Conservation (phyloP, 805 yeast species). For the Zygotorulaspora danielsina region DNA sequence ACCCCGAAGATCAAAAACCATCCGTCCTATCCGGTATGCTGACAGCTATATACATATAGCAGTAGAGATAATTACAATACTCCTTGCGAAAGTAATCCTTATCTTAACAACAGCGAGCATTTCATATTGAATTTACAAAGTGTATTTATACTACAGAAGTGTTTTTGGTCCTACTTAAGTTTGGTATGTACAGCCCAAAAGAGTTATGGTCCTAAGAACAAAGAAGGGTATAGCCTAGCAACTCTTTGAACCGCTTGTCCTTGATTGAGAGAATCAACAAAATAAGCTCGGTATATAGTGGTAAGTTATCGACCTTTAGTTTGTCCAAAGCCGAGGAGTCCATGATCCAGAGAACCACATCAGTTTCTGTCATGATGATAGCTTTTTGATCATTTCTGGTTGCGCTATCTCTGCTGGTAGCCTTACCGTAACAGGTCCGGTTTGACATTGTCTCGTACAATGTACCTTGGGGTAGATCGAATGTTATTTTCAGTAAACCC, state of each 20-base stretch:
- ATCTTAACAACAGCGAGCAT: too few relatives aligned
- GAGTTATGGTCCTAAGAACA: constrained; percentile 49
- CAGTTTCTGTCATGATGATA: constrained; percentile 52
- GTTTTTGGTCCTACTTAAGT: too few relatives aligned
- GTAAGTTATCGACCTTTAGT: constrained; percentile 47
- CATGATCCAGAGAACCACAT: constrained; percentile 66
- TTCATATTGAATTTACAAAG: too few relatives aligned
- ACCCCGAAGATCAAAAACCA: neutral
- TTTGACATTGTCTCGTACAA: constrained; percentile 48
- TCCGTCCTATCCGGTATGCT: neutral
- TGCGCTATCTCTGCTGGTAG: constrained; percentile 34
- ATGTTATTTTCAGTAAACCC: constrained; percentile 51
- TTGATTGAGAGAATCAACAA: constrained; percentile 57
- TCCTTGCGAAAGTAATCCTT: too few relatives aligned
- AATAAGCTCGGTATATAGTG: constrained; percentile 59
- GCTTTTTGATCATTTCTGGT: constrained; percentile 42
- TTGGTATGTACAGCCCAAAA: too few relatives aligned
- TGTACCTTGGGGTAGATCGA: constrained; percentile 42
- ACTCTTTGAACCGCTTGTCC: constrained; percentile 66
- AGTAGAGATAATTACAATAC: too few relatives aligned
- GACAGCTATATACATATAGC: too few relatives aligned
- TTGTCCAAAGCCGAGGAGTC: constrained; percentile 43
- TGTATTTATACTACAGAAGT: too few relatives aligned
- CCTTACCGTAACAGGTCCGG: constrained; percentile 51
- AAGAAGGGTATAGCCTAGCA: constrained; percentile 72